Evolutionary conservation across 345 rosid species (phyloP).

Genomic region (Stellera chamaejasme): DNA sequence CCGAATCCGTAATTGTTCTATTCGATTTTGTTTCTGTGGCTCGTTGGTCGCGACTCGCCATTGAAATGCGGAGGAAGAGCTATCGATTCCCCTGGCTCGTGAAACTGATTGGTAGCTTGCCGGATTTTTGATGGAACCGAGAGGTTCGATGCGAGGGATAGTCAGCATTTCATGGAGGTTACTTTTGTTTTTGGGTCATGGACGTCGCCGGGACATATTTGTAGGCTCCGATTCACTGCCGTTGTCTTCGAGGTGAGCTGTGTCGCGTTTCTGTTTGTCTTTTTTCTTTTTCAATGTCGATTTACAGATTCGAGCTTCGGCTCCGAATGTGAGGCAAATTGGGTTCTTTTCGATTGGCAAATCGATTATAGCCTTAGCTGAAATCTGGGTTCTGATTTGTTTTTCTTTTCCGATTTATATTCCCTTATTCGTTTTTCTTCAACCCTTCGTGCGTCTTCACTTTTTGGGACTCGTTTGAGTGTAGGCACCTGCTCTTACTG

Average conservation of each 20-base stretch:
- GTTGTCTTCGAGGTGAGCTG: conserved; percentile 47
- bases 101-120: conserved; percentile 28
- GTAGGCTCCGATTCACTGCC: conserved; percentile 45
- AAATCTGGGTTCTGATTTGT: too few species aligned
- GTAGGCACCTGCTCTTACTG: too few species aligned
- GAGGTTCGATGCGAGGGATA: conserved; percentile 19
- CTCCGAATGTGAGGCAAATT: too few species aligned
- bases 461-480: too few species aligned
- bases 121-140: conserved; percentile 49
- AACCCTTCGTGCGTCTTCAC: too few species aligned
- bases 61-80: conserved; percentile 28
- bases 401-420: too few species aligned
- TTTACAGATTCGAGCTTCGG: too few species aligned
- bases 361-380: too few species aligned
- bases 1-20: neutral
- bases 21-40: neutral
- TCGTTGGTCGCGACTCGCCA: neutral
- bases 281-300: too few species aligned
- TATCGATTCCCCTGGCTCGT: conserved; percentile 20
- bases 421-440: too few species aligned
- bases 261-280: neutral
- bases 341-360: too few species aligned
- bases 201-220: conserved; percentile 17
- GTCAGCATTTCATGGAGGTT: conserved; percentile 67
- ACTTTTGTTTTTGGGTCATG: conserved; percentile 26